Evolutionary conservation across 352 stramenopile genomes (phyloP), one percentile per base, ranked within the genome.

Genomic region (Phytopythium litorale): DNA sequence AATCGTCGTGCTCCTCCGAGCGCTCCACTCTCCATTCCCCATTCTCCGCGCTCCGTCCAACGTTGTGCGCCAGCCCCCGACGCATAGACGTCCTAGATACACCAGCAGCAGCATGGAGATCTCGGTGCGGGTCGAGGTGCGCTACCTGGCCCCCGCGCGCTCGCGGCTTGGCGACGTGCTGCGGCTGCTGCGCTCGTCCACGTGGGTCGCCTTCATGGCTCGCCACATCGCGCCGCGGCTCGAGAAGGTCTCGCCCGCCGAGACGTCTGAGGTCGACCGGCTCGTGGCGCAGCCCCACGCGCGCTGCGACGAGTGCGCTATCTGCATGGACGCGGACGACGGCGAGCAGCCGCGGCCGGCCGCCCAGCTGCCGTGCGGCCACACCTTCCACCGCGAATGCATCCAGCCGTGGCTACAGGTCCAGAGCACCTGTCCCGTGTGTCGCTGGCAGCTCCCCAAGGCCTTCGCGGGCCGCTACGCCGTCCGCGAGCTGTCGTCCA

Each of bases 351-450:
- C 30, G 42, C 45, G 9, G n/a, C 57, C 43, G 19, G 35, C 48
- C 18, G 81, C 85, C 23, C 61, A 74, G 12, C 70, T 98, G 16
- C 85, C 91, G 1, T 98, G 94, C 60, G 76, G 80, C 25, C 94
- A 99, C 71, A 54, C 76, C 32, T 98, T 97, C 75, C 93, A 98
- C 69, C 69, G 72, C 43, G 78, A 83, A 43, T 98, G 95, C 70
- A 81, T 98, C 40, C 60, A 78, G 30, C 84, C 79, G 35, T 98
- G 95, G 93, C 82, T 97, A 19, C 55, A 88, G 28, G 79, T 89
- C 59, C 88, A 97, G 62, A 81, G 76, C 56, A 92, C 88, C 56
- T 98, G 95, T 69, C 93, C 92, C 19, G 83, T 97, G 52, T 98
- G 92, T 64, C 94, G 96, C 61, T 87, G 85, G 64, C 87, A 97